These are phyloP conservation scores for Candida dajiaensis DNA, from an alignment of 805 yeast genomes.

Conservation along the genomic window DNA sequence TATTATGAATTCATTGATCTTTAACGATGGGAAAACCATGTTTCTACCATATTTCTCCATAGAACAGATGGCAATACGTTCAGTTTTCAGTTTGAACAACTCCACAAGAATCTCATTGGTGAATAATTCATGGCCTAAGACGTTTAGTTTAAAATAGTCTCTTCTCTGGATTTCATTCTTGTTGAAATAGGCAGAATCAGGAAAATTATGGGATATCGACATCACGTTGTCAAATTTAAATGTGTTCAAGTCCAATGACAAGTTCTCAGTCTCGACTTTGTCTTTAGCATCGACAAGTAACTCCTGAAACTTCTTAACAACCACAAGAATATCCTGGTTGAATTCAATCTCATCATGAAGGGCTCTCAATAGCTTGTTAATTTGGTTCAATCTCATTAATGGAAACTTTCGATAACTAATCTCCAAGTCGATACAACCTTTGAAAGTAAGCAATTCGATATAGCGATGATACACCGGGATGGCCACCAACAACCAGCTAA, in stretches of 20 bases:
- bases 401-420: not conserved
- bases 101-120: constrained; percentile 12
- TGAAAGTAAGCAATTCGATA: not conserved
- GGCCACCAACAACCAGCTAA: not conserved
- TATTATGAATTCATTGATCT: constrained; percentile 11
- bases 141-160: constrained; percentile 21
- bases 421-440: not conserved
- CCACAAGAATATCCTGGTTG: not conserved
- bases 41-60: constrained; percentile 20
- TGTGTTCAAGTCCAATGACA: constrained; percentile 14
- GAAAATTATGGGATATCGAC: constrained; percentile 7
- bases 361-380: not conserved
- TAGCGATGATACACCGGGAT: not conserved
- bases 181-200: constrained; percentile 14
- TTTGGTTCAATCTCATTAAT: not conserved
- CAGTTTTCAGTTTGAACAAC: constrained; percentile 13
- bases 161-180: constrained; percentile 15
- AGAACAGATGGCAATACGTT: constrained; percentile 18
- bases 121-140: constrained; percentile 8
- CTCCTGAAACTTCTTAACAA: not conserved
- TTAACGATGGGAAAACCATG: constrained; percentile 20
- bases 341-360: not conserved
- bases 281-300: constrained; percentile 14
- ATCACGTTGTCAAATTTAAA: constrained; percentile 14
- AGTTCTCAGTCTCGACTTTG: constrained; percentile 17